Evolutionary conservation across 2,329 filamentous ascomycete species (phyloP), one percentile per base, ranked within the genome.

Genomic region (Claviceps purpurea): DNA sequence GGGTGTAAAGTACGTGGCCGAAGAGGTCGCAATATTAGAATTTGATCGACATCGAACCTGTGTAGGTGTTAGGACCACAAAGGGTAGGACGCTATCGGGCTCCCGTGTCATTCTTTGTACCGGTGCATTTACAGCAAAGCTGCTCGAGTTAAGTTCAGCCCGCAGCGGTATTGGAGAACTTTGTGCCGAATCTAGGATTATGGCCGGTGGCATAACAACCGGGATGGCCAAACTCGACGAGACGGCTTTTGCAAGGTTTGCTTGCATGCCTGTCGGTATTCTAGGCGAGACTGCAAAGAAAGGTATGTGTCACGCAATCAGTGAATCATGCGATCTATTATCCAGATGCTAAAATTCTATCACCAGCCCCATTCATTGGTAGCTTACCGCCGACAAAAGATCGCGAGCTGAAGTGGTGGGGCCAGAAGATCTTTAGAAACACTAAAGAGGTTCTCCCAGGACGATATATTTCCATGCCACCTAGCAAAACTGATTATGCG

Each of bases 391-490:
- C 75, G 0, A 81, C 75, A 2, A 67, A 64, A 22, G 68, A 72
- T 49, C 63, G 66, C 0, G 69, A 72, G 58, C 66, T 80, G 54
- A 82, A 82, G 60, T 82, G 76, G 74, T 82, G 79, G 78, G 78
- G 78, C 16, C 72, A 75, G 50, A 76, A 70, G 51, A 80, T 81
- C 55, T 81, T 82, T 65, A 73, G 65, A 49, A 81, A 81, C 63
- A 76, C 72, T 0, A 67, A 66, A 16, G 73, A 77, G 54, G 68
- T 77, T 6, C 56, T 75, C 43, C 74, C 78, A 1, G 77, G 78
- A 0, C 73, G 72, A 4, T 64, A 67, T 47, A 64, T 84, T 48
- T 84, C 81, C 3, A 72, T 72, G 18, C 81, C 81, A 1, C 81
- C 81, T 0, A 60, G 70, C 1, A 66, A 68, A 37, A 63, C 64